Evolutionary conservation across 208 protist genomes (phyloP), one percentile per base, ranked within the genome.

Genomic region (Leishmania amazonensis): DNA sequence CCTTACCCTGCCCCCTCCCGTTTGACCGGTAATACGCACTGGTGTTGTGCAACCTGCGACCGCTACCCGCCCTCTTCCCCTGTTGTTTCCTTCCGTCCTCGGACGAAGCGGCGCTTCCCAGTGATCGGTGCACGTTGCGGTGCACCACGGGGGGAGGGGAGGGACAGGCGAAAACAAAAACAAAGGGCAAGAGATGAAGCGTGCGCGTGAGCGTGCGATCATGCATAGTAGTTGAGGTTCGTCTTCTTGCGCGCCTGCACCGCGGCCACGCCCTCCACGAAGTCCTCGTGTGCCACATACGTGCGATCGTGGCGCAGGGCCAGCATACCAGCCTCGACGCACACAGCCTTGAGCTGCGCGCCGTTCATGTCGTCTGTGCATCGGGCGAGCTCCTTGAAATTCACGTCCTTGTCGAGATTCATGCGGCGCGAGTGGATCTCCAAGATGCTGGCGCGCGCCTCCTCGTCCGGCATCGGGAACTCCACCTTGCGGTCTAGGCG

Each of bases 351-450:
- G 31, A 99, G 94, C 93, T 99, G 99, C 38, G 99, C 99, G 57
- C 99, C 99, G 91, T 99, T 99, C 95, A 99, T 99, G 91, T 99
- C 99, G 47, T 99, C 99, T 24, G 98, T 99, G 85, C 97, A 98
- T 53, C 98, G 94, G 3, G 99, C 98, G 6, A 99, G 92, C 94
- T 99, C 99, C 82, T 99, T 96, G 86, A 99, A 99, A 90, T 99
- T 99, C 4, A 99, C 99, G 75, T 93, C 89, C 38, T 60, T 85
- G 89, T 91, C 83, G 19, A 99, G 80, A 28, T 98, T 99, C 99
- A 99, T 99, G 84, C 99, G 99, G 53, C 98, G 92, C 0, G 98
- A 99, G 90, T 99, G 99, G 84, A 99, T 99, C 75, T 99, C 90
- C 54, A 99, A 84, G 88, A 99, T 99, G 68, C 97, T 91, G 1